phyloP scores from a whole-genome alignment of 306 rosid species.

The Vachellia collinsii region DNA sequence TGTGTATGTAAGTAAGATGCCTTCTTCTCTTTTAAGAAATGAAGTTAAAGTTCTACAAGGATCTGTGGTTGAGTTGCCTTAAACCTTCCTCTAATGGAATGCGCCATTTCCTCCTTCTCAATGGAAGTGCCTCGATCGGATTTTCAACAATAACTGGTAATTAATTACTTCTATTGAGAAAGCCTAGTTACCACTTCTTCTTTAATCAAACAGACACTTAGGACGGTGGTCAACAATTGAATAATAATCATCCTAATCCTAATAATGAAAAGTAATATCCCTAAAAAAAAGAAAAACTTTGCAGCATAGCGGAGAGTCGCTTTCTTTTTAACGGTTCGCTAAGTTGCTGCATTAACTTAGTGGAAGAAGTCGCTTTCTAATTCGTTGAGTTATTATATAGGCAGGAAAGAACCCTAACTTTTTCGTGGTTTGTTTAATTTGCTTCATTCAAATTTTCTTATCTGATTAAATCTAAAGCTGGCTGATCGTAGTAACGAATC shows the following conservation, averaged over 20 bases:
- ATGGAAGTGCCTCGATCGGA: background rate
- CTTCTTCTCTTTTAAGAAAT: background rate
- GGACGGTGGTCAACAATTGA: conserved; percentile 11
- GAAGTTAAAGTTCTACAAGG: background rate
- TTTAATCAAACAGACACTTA: background rate
- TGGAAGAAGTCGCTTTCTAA: conserved; percentile 11
- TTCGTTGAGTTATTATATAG: background rate
- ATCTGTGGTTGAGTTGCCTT: background rate
- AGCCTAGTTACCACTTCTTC: background rate
- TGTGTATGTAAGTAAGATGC: background rate
- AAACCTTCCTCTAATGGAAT: conserved; percentile 6
- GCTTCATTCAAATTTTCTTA: conserved; percentile 3
- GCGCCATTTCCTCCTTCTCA: background rate
- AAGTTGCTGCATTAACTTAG: background rate
- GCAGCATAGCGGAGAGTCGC: background rate
- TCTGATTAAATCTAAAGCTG: background rate
- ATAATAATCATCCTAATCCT: background rate
- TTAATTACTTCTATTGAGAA: conserved; percentile 1
- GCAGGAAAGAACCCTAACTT: background rate
- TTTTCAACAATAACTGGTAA: background rate
- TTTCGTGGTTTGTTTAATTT: background rate
- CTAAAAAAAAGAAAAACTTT: background rate
- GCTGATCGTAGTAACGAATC: conserved; percentile 3
- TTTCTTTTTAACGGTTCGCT: background rate
- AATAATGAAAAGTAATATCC: background rate